phyloP scores from a whole-genome alignment of 1,284 basidiomycete genomes.

The Sporisorium graminicola region DNA sequence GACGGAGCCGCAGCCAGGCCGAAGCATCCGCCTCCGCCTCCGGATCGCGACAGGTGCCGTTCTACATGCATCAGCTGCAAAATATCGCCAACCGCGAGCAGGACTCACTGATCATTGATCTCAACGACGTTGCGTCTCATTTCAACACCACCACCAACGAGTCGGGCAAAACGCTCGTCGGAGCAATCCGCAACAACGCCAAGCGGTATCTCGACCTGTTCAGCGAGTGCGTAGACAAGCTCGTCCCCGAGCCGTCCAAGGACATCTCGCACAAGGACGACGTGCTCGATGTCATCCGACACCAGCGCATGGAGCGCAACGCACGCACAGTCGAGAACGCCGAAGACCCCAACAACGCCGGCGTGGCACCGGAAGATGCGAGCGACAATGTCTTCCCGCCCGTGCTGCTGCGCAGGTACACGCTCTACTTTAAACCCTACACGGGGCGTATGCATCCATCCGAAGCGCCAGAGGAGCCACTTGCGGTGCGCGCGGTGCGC shows the following conservation, averaged over 20 bases:
- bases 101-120: slow-evolving; percentile 82
- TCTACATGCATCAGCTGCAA: slow-evolving; percentile 95
- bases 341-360: slow-evolving; percentile 38
- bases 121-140: slow-evolving; percentile 80
- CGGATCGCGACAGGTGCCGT: slow-evolving; percentile 71
- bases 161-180: slow-evolving; percentile 45
- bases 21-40: slow-evolving; percentile 18
- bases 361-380: slow-evolving; percentile 38
- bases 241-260: slow-evolving; percentile 80
- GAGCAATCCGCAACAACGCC: slow-evolving; percentile 81
- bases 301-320: slow-evolving; percentile 90
- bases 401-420: slow-evolving; percentile 91
- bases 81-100: slow-evolving; percentile 92
- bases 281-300: slow-evolving; percentile 71
- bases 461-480: slow-evolving; percentile 62
- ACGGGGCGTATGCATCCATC: slow-evolving; percentile 67
- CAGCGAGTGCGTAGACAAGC: slow-evolving; percentile 84
- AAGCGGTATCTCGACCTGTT: slow-evolving; percentile 92
- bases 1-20: slow-evolving; percentile 4
- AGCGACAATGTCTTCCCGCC: slow-evolving; percentile 74
- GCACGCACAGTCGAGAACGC: slow-evolving; percentile 75
- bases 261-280: slow-evolving; percentile 80
- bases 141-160: slow-evolving; percentile 37
- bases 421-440: slow-evolving; percentile 91
- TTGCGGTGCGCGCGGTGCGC: slow-evolving; percentile 92